Percentiles rank a stretch among this genome's conserved stretches.
Evolutionary conservation across 768 basidiomycete species (phyloP).

Genomic region (Mycena epipterygia): DNA sequence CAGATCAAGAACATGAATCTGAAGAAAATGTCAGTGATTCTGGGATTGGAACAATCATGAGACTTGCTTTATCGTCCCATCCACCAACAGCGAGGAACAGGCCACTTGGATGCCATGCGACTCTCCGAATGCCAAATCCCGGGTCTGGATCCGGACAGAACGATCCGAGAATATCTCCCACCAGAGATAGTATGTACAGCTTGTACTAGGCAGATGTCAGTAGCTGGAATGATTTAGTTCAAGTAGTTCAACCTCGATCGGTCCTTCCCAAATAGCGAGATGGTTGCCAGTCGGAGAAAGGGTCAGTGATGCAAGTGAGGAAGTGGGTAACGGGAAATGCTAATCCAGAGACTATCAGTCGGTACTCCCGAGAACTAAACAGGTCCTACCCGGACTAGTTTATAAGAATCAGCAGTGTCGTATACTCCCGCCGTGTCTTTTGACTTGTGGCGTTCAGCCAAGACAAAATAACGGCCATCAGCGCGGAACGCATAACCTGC

Average conservation of each 20-base stretch:
- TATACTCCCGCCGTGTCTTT: constrained; percentile 92
- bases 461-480: constrained; percentile 86
- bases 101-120: constrained; percentile 90
- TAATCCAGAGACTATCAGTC: constrained; percentile 47
- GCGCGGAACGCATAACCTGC: constrained; percentile 83
- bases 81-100: constrained; percentile 86
- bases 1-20: constrained; percentile 85
- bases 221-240: constrained; percentile 10
- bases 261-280: constrained; percentile 87
- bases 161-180: constrained; percentile 73
- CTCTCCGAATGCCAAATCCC: constrained; percentile 84
- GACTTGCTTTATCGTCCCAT: constrained; percentile 87
- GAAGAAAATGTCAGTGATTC: constrained; percentile 23
- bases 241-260: constrained; percentile 74
- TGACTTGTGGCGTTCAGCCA: constrained; percentile 92
- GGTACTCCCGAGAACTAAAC: background rate
- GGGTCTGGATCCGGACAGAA: constrained; percentile 84
- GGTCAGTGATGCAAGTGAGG: constrained; percentile 76
- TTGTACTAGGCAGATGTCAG: constrained; percentile 70
- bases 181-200: constrained; percentile 75
- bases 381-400: constrained; percentile 72
- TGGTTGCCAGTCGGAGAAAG: constrained; percentile 84
- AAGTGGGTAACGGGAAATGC: constrained; percentile 89
- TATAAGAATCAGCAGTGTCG: constrained; percentile 78
- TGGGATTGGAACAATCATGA: background rate